Evolutionary conservation across 2,329 filamentous ascomycete species (phyloP), one percentile per base, ranked within the genome.

Genomic region (Colletotrichum cordylinicola): DNA sequence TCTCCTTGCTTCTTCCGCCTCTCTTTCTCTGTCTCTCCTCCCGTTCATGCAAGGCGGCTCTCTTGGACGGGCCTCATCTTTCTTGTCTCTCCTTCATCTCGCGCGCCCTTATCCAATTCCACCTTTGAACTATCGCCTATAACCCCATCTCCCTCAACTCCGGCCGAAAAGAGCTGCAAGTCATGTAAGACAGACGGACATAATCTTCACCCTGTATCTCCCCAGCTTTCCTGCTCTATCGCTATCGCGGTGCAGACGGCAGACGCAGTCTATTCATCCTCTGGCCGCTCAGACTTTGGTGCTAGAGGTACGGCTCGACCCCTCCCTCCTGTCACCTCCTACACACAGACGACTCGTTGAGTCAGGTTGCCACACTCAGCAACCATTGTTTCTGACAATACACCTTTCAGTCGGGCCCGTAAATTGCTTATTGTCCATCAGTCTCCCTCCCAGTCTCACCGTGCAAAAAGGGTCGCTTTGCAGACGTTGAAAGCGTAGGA

Each of bases 11-110:
- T 75, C 69, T 48, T 73, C 29, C 24, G 21, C n/a, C 37, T 56
- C 70, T 67, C 72, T 37, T 43, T 56, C 69, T 75, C 39, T 72
- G 56, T 75, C 73, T 73, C 56, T 73, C 70, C 70, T 64, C 70
- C 39, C 33, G 62, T 64, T 75, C 35, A 75, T 75, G 73, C 73
- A 75, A 73, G 70, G 64, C 43, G 37, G 33, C 27, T 15, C 62
- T 67, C 16, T 58, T 21, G 69, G 35, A 31, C 35, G 52, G 37
- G 39, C 39, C 69, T 56, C 35, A 60, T 66, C 61, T 62, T 61
- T 69, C 67, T 62, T 73, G 70, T 68, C 73, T 75, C 62, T 43
- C 55, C 56, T 56, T 73, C 62, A 64, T 73, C 70, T 73, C 56
- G 64, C 18, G 31, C 69, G 37, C 15, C 29, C 69, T 72, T 71